Evolutionary conservation across 306 rosid genomes (phyloP).

Genomic region (Macrotyloma uniflorum): DNA sequence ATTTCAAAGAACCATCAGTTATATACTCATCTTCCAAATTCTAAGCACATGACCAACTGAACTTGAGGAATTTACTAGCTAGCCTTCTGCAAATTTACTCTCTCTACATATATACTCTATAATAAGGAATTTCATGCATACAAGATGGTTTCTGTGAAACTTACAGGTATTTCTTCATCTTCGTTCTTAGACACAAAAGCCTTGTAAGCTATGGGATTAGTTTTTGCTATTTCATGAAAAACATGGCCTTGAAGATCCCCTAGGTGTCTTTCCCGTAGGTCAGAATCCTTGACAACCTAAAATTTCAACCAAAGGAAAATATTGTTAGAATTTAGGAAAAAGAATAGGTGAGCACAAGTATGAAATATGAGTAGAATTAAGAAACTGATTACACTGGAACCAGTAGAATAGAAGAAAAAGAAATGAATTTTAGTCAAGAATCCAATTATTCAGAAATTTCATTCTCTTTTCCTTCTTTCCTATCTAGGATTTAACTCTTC

Average conservation of each 20-base stretch:
- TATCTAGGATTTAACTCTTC: neutral
- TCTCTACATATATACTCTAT: neutral
- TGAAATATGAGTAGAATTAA: neutral
- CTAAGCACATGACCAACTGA: neutral
- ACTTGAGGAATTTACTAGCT: neutral
- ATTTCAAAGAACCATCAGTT: neutral
- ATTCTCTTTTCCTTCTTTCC: neutral
- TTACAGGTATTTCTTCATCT: constrained; percentile 81
- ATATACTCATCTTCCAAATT: neutral
- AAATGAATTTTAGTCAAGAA: neutral
- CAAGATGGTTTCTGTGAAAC: constrained; percentile 31
- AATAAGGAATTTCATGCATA: constrained; percentile 8
- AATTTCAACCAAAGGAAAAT: constrained; percentile 33
- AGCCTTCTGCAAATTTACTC: neutral
- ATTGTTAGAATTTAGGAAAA: neutral
- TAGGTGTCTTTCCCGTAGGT: constrained; percentile 77
- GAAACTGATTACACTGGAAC: neutral
- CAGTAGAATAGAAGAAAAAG: neutral
- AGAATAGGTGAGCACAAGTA: neutral
- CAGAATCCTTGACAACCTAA: constrained; percentile 76
- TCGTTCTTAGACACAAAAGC: constrained; percentile 60
- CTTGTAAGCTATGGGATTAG: constrained; percentile 54
- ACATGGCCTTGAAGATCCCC: constrained; percentile 88
- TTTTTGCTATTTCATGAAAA: constrained; percentile 51
- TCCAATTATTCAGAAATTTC: neutral